Base-by-base conservation (phyloP, 2,329 filamentous ascomycete genomes). In the Aspergillus sergii region DNA sequence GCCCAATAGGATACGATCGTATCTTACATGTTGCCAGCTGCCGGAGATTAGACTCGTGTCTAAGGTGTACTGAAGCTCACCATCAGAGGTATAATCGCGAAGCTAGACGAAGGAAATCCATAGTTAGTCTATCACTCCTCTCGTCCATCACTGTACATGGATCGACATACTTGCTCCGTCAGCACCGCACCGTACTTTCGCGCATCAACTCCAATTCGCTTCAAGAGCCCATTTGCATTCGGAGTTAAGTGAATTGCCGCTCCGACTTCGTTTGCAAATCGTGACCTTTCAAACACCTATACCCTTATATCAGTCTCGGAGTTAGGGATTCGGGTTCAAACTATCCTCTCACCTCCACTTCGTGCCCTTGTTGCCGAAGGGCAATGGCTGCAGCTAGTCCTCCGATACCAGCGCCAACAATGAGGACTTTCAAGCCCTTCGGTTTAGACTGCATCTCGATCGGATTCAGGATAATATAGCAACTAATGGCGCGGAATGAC, bases 161-260 rank as follows among this genome's bases (percentile, higher is more conserved):
- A 48, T 28, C 23, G 7, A 55, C 64, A 51, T 53, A 65, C 77
- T 71, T 57, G 72, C 60, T 75, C 67, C 30, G 64, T 75, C 60
- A 57, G 72, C 65, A 74, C 80, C 60, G 81, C 78, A 2, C 81
- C 81, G 48, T 77, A 77, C 0, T 72, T 71, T 60, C 80, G 76
- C 0, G 79, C 75, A 56, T 75, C 72, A 1, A 85, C 66, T 0
- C 82, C 82, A 56, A 84, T 72, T 36, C 80, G 74, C 12, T 75
- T 73, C 4, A 90, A 76, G 2, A 89, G 73, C 0, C 85, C 85
- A 71, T 88, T 88, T 2, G 82, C 78, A 68, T 90, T 91, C 0
- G 88, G 86, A 0, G 85, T 83, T 5, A 90, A 72, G 68, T 89
- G 86, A n/a, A 90, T 82, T 0, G 87, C 87, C 3, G 88, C 87